These are phyloP conservation scores for Russula virescens DNA, from an alignment of 768 basidiomycete species.

Conservation along the genomic window DNA sequence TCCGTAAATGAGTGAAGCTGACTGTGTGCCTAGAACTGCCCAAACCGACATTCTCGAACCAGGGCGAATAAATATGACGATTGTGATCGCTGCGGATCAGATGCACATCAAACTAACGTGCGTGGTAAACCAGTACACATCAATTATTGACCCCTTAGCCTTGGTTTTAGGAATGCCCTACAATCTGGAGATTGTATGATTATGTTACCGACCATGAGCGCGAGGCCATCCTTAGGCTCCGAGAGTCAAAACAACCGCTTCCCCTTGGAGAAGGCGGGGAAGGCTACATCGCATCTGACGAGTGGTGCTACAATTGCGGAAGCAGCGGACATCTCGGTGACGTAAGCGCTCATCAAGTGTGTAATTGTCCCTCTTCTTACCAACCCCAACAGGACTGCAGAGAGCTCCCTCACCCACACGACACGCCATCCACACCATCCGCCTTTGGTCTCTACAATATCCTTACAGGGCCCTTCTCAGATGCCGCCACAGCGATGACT, in stretches of 20 bases:
- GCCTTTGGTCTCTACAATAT: constrained; percentile 64
- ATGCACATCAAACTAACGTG: constrained; percentile 59
- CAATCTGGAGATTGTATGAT: constrained; percentile 74
- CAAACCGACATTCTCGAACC: constrained; percentile 46
- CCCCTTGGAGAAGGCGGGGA: constrained; percentile 67
- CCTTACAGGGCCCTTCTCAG: constrained; percentile 55
- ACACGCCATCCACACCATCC: constrained; percentile 48
- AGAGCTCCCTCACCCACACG: constrained; percentile 37
- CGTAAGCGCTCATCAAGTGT: constrained; percentile 39
- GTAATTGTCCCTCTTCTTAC: too few species aligned
- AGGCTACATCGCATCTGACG: constrained; percentile 65
- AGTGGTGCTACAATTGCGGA: constrained; percentile 84
- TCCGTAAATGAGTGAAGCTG: background rate
- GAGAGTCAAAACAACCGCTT: constrained; percentile 46
- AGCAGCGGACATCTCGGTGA: constrained; percentile 71
- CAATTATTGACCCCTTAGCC: background rate
- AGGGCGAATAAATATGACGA: constrained; percentile 35
- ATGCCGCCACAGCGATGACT: constrained; percentile 29
- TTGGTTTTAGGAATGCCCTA: constrained; percentile 68
- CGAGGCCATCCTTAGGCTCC: constrained; percentile 36
- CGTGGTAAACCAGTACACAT: constrained; percentile 23
- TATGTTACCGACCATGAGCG: constrained; percentile 58
- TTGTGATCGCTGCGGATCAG: constrained; percentile 67
- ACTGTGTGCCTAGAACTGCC: constrained; percentile 50
- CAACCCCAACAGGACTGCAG: constrained; percentile 50